Evolutionary conservation across 139 green algal genomes (phyloP).

Genomic region (Microglena sp.): DNA sequence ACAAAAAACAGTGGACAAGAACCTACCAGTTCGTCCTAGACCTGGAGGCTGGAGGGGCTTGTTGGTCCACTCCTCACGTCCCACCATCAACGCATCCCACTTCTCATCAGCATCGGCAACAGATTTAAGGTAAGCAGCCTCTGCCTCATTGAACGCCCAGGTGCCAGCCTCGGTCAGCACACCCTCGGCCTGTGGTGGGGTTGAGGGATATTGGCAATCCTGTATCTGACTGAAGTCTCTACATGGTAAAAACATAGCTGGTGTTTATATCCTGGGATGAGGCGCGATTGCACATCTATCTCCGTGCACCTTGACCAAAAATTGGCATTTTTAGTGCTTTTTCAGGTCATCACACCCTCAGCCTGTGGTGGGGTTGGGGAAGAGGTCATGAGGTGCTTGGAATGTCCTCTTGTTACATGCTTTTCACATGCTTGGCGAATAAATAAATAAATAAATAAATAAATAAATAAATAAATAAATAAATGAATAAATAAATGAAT

Average conservation of each 20-base stretch:
- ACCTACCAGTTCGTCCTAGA: slow-evolving; percentile 29
- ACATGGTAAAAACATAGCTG: too few relatives aligned
- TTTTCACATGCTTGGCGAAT: too few relatives aligned
- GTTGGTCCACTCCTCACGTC: slow-evolving; percentile 61
- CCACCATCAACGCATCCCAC: slow-evolving; percentile 53
- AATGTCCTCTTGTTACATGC: too few relatives aligned
- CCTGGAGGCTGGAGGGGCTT: slow-evolving; percentile 54
- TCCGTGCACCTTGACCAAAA: background rate
- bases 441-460: too few relatives aligned
- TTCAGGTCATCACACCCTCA: background rate
- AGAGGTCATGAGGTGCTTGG: too few relatives aligned
- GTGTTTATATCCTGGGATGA: too few relatives aligned
- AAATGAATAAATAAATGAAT: too few relatives aligned
- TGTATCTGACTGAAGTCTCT: too few relatives aligned
- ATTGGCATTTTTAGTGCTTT: background rate
- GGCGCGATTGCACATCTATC: too few relatives aligned
- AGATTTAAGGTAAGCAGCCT: slow-evolving; percentile 66
- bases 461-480: too few relatives aligned
- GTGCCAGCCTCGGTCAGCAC: slow-evolving; percentile 63
- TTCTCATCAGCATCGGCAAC: slow-evolving; percentile 62
- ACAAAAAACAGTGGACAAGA: background rate
- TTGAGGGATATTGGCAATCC: too few relatives aligned
- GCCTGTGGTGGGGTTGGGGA: too few relatives aligned
- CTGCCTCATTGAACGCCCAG: slow-evolving; percentile 55
- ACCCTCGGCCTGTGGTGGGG: slow-evolving; percentile 37